These are phyloP conservation scores for Corymbia calophylla DNA, from an alignment of 441 rosid genomes.

Conservation along the genomic window DNA sequence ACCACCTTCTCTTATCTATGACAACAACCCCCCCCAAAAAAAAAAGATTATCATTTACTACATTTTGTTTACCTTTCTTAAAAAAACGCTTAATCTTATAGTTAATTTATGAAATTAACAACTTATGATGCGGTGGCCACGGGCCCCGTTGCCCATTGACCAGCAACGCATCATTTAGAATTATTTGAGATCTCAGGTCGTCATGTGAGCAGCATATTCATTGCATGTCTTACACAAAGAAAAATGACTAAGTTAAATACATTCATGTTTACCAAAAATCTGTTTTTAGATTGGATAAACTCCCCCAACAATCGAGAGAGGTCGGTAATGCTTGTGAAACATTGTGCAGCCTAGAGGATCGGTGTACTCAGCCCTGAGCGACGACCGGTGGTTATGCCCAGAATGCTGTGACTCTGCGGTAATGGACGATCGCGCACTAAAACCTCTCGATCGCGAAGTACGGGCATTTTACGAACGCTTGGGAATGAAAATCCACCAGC, in stretches of 20 bases:
- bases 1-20: too few species aligned
- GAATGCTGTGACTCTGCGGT: neutral
- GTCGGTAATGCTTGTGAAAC: neutral
- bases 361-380: too few species aligned
- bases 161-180: neutral
- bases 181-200: neutral
- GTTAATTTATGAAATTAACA: too few species aligned
- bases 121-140: too few species aligned
- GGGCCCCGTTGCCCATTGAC: neutral
- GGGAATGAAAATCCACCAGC: neutral
- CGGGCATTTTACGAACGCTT: neutral
- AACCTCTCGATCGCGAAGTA: neutral
- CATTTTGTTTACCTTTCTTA: too few species aligned
- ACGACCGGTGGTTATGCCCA: neutral
- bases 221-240: neutral
- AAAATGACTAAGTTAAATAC: neutral
- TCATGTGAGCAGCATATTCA: neutral
- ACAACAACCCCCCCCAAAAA: too few species aligned
- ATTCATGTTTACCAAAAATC: neutral
- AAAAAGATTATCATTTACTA: too few species aligned
- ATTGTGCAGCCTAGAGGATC: neutral
- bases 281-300: neutral
- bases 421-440: neutral
- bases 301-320: neutral
- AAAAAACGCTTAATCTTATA: too few species aligned